phyloP scores from a whole-genome alignment of 106 monocot species.

The Phalaenopsis aphrodite region DNA sequence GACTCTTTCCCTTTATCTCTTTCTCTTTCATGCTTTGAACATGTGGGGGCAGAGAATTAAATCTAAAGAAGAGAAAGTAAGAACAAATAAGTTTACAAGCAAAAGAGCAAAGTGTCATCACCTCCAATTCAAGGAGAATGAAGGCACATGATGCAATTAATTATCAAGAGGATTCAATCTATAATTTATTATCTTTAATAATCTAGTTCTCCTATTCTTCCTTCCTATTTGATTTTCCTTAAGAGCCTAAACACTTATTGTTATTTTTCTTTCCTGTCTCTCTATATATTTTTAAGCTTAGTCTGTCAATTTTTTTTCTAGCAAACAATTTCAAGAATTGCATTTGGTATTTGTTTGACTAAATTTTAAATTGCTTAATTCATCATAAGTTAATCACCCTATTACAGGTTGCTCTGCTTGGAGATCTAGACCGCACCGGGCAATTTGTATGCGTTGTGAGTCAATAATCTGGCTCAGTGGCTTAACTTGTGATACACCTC shows the following conservation, averaged over 20 bases:
- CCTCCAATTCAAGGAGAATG: neutral
- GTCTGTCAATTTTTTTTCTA: no score
- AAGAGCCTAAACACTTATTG: neutral
- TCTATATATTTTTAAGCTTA: no score
- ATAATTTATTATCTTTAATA: neutral
- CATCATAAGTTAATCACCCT: neutral
- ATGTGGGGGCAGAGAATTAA: neutral
- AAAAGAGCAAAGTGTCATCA: neutral
- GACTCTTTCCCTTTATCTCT: neutral
- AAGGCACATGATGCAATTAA: neutral
- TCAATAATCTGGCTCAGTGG: slow-evolving; percentile 39
- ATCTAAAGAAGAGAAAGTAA: neutral
- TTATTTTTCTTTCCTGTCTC: no score
- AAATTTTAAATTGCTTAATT: no score
- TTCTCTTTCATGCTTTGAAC: neutral
- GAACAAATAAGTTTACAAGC: neutral
- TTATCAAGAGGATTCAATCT: neutral
- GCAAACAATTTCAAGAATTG: no score
- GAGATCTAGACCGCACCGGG: slow-evolving; percentile 29
- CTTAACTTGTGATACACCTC: slow-evolving; percentile 18
- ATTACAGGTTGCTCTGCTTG: slow-evolving; percentile 25
- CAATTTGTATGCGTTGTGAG: slow-evolving; percentile 31
- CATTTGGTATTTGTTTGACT: no score
- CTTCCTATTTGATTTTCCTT: neutral
- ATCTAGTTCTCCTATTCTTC: neutral